Evolutionary conservation across 306 rosid species (phyloP), one percentile per base, ranked within the genome.

Genomic region (Albizia julibrissin): DNA sequence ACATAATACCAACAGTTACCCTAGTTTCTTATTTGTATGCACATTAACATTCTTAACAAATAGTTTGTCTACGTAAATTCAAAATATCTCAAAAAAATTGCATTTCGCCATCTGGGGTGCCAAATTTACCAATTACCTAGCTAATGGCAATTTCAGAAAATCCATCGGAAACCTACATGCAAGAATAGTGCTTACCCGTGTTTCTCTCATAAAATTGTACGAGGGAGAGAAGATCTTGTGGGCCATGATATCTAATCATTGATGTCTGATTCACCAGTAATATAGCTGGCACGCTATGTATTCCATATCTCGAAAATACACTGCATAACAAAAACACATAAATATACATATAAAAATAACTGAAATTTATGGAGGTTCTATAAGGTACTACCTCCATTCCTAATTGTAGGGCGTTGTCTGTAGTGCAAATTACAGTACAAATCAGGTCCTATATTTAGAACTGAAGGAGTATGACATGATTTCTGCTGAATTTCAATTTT

Each of bases 231-330:
- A 89, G 81, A 87, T 78, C 82, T 74, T 91, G 89, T 4, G 77
- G 86, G 44, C 97, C 97, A 39, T 29, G 84, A 88, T 90, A 90
- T 79, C 88, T 93, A 59, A 89, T n/a, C 54, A 86, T 74, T 52
- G 87, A 85, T 5, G 93, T 91, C 85, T 86, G 87, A 71, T 94
- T 94, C 81, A 92, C 88, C 69, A 94, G 72, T 80, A 94, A 65
- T 72, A 92, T 75, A 5, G 97, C 90, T 3, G 98, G 98, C 79
- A 92, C 67, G 86, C 98, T 86, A 77, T 84, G 90, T 80, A 94
- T 88, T 69, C 95, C 93, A 84, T 91, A 86, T 86, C 79, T 92
- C 59, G 98, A 92, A 83, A 85, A 90, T 34, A 89, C 82, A 43
- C 98, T 94, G 87, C 85, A 87, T 50, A 33, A 72, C 26, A 80